Evolutionary conservation across 2,329 filamentous ascomycete species (phyloP), one percentile per base, ranked within the genome.

Genomic region (Aspergillus fructus): DNA sequence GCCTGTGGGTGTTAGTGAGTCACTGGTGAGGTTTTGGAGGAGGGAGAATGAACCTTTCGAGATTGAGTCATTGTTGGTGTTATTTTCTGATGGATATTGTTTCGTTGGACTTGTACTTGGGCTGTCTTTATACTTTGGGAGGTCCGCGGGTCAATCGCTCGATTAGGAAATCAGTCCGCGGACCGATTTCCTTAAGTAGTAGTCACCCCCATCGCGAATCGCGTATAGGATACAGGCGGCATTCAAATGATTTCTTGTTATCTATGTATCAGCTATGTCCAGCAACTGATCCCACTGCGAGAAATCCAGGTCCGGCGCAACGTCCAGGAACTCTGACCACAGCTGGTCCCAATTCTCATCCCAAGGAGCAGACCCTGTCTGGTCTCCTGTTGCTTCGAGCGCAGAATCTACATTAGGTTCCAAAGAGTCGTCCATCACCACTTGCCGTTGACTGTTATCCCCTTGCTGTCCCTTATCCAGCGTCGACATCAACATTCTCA

Each of bases 401-500:
- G 2, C 24, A 6, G 24, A 7, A 24, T 24, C 24, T 7, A 24
- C 5, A 24, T 24, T 24, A 2, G 6, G 7, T 24, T 5, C 33
- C 33, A 7, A 37, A 13, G 34, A 37, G 13, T 7, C 15, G 6
- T 37, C 3, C 13, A 37, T 3, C 15, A 37, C 9, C 12, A 13
- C 4, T 3, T n/a, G 34, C 5, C 13, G 12, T 37, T 37, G 34
- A 37, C 5, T 1, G 5, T 4, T 1, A 5, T 37, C 34, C 6
- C 1, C 12, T 15, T 2, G 13, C 6, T 7, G 13, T 3, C 34
- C 12, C 6, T n/a, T 37, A 3, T 37, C 6, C 3, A 37, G 15
- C 34, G 34, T 37, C 34, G 34, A 37, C 34, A 27, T 23, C 19
- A 59, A 27, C 2, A 40, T 57, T 23, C 52, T 42, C n/a, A 53